Percentiles rank a stretch among this genome's conserved stretches.
Conservation (phyloP, 164 flowering plant species). For the Stephania japonica region DNA sequence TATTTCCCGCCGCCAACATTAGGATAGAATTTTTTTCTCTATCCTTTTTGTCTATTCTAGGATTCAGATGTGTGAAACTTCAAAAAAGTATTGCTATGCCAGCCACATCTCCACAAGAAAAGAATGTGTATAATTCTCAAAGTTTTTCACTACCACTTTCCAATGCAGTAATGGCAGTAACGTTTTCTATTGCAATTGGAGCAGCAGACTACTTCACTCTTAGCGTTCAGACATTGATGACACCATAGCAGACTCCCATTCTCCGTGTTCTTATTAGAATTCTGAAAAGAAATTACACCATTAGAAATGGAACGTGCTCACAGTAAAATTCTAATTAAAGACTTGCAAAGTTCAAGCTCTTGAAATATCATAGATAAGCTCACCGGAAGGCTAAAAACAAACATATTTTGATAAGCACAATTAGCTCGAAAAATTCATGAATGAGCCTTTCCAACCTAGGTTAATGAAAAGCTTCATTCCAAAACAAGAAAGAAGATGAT, state of each 20-base stretch:
- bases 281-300: conserved; percentile 20
- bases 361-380: not conserved
- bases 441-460: not conserved
- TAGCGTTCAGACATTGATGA: conserved; percentile 53
- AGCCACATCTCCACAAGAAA: not conserved
- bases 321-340: not conserved
- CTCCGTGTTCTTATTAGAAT: conserved; percentile 16
- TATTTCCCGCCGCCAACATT: no score
- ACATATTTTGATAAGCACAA: not conserved
- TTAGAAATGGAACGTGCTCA: conserved; percentile 6
- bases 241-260: conserved; percentile 33
- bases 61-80: not conserved
- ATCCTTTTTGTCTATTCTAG: not conserved
- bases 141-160: conserved; percentile 46
- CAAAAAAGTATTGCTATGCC: not conserved
- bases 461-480: not conserved
- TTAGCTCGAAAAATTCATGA: no score
- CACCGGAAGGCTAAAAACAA: not conserved
- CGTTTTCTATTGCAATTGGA: conserved; percentile 51
- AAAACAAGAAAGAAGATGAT: not conserved
- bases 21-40: not conserved
- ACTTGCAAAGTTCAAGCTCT: not conserved
- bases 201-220: conserved; percentile 37
- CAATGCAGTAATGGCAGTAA: conserved; percentile 49
- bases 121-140: not conserved